Evolutionary conservation across 306 rosid species (phyloP).

Genomic region (Sechiopsis laciniata): DNA sequence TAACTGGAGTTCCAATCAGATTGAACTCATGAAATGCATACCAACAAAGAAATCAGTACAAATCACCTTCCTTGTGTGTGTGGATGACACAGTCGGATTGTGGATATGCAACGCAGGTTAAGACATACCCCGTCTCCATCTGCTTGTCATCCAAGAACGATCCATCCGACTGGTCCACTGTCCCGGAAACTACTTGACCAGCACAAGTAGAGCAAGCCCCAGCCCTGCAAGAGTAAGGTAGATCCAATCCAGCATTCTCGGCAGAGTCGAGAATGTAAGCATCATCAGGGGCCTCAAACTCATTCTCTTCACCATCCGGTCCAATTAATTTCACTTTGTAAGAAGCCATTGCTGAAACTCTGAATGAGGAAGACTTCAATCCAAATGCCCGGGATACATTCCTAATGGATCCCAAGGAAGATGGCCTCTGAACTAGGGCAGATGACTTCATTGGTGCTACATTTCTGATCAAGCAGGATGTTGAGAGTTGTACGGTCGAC

Average conservation of each 20-base stretch:
- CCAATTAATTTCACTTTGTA: slow-evolving; percentile 62
- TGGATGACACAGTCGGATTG: slow-evolving; percentile 50
- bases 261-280: slow-evolving; percentile 62
- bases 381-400: slow-evolving; percentile 43
- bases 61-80: slow-evolving; percentile 58
- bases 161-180: slow-evolving; percentile 61
- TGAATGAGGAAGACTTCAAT: slow-evolving; percentile 43
- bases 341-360: slow-evolving; percentile 44
- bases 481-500: slow-evolving; percentile 33
- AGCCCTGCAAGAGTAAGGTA: slow-evolving; percentile 74
- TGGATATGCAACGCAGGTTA: slow-evolving; percentile 58
- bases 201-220: slow-evolving; percentile 85
- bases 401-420: slow-evolving; percentile 36
- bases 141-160: slow-evolving; percentile 56
- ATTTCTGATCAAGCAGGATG: slow-evolving; percentile 28
- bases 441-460: slow-evolving; percentile 25
- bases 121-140: slow-evolving; percentile 45
- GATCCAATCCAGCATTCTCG: slow-evolving; percentile 61
- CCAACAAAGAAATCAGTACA: slow-evolving; percentile 23
- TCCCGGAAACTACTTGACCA: slow-evolving; percentile 38
- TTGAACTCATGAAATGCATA: too few species aligned
- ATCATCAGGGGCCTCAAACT: slow-evolving; percentile 64
- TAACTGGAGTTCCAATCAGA: not conserved
- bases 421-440: slow-evolving; percentile 30
- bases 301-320: slow-evolving; percentile 48